Percentiles rank a stretch among this genome's conserved stretches.
Evolutionary conservation across 2,329 filamentous ascomycete species (phyloP).

Genomic region (Aspergillus alliaceus): DNA sequence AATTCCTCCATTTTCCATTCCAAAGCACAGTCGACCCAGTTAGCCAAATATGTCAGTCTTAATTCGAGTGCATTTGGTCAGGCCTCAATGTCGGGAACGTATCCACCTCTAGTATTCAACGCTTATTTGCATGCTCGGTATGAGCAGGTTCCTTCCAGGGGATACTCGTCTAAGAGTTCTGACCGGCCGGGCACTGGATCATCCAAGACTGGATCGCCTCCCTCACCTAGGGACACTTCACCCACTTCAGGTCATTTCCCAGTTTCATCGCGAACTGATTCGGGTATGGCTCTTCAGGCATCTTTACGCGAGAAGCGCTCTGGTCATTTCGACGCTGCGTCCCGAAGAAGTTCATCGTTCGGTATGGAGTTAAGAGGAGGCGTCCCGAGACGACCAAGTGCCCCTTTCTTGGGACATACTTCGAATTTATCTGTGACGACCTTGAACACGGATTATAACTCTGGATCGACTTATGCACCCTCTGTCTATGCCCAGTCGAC

Average conservation of each 20-base stretch:
- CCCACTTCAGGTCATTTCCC: constrained; percentile 78
- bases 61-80: constrained; percentile 82
- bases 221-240: constrained; percentile 62
- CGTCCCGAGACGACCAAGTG: constrained; percentile 59
- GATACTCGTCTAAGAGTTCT: constrained; percentile 39
- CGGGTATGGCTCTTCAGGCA: constrained; percentile 80
- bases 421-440: constrained; percentile 47
- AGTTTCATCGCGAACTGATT: constrained; percentile 82
- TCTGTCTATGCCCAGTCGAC: constrained; percentile 53
- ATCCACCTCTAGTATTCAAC: constrained; percentile 77
- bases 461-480: constrained; percentile 47
- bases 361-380: constrained; percentile 68
- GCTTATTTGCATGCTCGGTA: constrained; percentile 78
- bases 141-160: constrained; percentile 53
- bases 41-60: constrained; percentile 83
- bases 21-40: constrained; percentile 65
- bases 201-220: constrained; percentile 52
- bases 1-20: constrained; percentile 77
- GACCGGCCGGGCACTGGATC: constrained; percentile 78
- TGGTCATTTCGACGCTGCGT: constrained; percentile 79
- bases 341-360: constrained; percentile 92
- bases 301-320: constrained; percentile 93
- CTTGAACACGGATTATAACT: constrained; percentile 40
- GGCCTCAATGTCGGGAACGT: constrained; percentile 56
- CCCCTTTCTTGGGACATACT: constrained; percentile 70